Percentiles rank a stretch among this genome's conserved stretches.
These are phyloP conservation scores for Sorghum bicolor DNA, from an alignment of 176 grass and related monocot species.

Conservation along the genomic window DNA sequence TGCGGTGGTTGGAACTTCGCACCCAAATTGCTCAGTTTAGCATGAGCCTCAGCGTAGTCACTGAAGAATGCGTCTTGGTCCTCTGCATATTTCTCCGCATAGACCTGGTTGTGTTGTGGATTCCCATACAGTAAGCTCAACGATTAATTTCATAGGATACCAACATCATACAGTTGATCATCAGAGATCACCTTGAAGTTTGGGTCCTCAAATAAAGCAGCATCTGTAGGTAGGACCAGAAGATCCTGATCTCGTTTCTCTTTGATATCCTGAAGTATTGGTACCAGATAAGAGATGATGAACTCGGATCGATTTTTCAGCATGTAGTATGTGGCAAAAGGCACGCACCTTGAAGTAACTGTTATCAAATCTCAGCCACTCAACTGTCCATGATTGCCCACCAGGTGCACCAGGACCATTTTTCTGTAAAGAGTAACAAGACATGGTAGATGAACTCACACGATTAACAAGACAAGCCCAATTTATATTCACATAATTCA, in stretches of 20 bases:
- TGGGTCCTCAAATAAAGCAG: conserved; percentile 89
- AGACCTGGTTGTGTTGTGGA: conserved; percentile 44
- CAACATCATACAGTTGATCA: conserved; percentile 4
- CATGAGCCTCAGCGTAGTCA: conserved; percentile 89
- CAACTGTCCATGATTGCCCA: conserved; percentile 96
- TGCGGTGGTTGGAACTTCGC: conserved; percentile 74
- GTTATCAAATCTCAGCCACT: conserved; percentile 95
- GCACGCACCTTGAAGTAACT: conserved; percentile 77
- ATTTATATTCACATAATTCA: not conserved
- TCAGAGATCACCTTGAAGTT: conserved; percentile 61
- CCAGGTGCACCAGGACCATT: conserved; percentile 95
- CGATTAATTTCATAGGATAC: conserved; percentile 12
- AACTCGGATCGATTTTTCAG: conserved; percentile 14
- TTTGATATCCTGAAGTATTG: conserved; percentile 74
- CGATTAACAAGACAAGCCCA: not conserved
- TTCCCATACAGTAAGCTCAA: not conserved
- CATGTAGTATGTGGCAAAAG: not conserved
- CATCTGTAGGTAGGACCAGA: conserved; percentile 86
- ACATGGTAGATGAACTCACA: conserved; percentile 6
- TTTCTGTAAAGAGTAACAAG: conserved; percentile 46
- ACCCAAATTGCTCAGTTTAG: conserved; percentile 90
- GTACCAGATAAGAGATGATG: conserved; percentile 24
- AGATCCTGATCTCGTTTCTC: conserved; percentile 84
- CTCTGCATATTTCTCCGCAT: conserved; percentile 75
- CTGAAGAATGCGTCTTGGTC: conserved; percentile 86